Evolutionary conservation across 257 asterid species (phyloP).

Genomic region (Solanum sitiens): DNA sequence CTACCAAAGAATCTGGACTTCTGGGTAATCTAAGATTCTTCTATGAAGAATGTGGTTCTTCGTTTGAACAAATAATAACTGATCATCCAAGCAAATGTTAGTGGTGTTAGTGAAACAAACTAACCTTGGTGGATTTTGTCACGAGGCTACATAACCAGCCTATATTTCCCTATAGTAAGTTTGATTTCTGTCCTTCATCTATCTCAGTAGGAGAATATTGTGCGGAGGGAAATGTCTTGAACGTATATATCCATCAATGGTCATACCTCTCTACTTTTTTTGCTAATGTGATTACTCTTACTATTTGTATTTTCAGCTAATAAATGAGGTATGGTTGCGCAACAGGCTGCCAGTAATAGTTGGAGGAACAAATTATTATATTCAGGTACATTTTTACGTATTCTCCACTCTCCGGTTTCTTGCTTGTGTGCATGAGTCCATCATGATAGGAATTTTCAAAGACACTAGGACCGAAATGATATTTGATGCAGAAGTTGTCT

Average conservation of each 20-base stretch:
- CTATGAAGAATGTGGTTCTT: not conserved
- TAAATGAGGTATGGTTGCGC: conserved; percentile 68
- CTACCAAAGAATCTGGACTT: not conserved
- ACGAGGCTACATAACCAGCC: not conserved
- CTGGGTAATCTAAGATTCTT: not conserved
- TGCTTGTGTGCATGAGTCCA: not conserved
- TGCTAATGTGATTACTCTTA: not conserved
- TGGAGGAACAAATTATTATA: conserved; percentile 97
- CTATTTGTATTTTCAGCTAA: conserved; percentile 35
- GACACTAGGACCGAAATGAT: not conserved
- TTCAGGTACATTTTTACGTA: conserved; percentile 44
- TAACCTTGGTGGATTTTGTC: not conserved
- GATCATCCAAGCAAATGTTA: too few species aligned
- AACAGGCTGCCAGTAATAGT: conserved; percentile 81
- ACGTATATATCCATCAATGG: not conserved
- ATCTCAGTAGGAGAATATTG: not conserved
- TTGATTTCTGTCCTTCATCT: not conserved
- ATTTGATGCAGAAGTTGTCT: not conserved
- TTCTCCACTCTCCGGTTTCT: not conserved
- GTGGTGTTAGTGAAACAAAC: not conserved
- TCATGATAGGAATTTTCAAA: not conserved
- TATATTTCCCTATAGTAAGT: not conserved
- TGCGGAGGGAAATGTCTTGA: not conserved
- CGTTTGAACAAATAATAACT: not conserved
- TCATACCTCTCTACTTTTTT: not conserved